Evolutionary conservation across 78 protist genomes (phyloP).

Genomic region (Guillardia theta): DNA sequence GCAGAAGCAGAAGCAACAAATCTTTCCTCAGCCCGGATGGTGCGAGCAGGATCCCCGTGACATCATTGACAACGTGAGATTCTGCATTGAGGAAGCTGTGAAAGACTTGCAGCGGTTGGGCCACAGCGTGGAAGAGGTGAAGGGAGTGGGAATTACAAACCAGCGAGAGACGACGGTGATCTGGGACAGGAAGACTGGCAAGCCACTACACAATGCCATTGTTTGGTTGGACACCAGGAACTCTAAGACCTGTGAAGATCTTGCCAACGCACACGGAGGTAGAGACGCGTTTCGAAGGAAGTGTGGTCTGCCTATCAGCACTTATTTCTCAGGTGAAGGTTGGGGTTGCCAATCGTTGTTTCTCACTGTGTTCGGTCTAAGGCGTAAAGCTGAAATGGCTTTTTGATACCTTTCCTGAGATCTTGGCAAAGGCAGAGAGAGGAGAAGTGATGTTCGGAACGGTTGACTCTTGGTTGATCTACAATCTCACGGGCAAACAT

Average conservation of each 20-base stretch:
- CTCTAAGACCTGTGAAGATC: background rate
- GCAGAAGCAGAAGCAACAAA: conserved; percentile 36
- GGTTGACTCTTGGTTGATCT: conserved; percentile 93
- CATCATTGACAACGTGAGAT: conserved; percentile 16
- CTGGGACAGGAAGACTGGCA: conserved; percentile 91
- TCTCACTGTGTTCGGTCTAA: too few species aligned
- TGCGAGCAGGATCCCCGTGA: conserved; percentile 50
- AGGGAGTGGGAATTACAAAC: conserved; percentile 70
- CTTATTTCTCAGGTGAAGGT: conserved; percentile 87
- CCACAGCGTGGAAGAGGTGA: background rate
- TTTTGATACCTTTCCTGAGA: conserved; percentile 71
- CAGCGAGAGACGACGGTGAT: conserved; percentile 78
- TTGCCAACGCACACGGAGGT: background rate
- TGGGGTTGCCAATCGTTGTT: too few species aligned
- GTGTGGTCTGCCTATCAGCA: conserved; percentile 92
- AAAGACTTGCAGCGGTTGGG: background rate
- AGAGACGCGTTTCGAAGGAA: background rate
- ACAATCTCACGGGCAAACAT: conserved; percentile 43
- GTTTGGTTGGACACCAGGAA: conserved; percentile 80
- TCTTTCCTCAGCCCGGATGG: conserved; percentile 51
- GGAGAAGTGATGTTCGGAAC: conserved; percentile 84
- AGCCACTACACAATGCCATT: conserved; percentile 86
- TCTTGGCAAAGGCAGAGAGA: background rate
- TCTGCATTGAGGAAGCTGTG: background rate
- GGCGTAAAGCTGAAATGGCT: conserved; percentile 82